Evolutionary conservation across 2,329 filamentous ascomycete species (phyloP), one percentile per base, ranked within the genome.

Genomic region (Tolypocladium endophyticum): DNA sequence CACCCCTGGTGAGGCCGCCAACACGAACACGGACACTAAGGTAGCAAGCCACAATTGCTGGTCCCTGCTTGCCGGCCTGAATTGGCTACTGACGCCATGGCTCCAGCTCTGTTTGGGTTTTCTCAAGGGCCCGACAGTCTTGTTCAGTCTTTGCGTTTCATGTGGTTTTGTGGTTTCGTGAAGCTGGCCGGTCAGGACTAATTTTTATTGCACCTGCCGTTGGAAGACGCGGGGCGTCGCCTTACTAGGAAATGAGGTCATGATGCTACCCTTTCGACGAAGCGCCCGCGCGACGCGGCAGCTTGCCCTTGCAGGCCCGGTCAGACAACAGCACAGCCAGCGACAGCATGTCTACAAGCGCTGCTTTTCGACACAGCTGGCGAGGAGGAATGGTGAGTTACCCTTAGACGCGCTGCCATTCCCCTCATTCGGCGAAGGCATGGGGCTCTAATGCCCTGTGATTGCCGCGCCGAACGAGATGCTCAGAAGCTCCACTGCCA

Each of bases 291-390:
- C 50, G 14, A 54, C 50, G 50, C 50, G 50, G n/a, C 50, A 36
- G 20, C 7, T 54, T 36, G 50, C 30, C 20, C 50, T 14, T 23
- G 30, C 50, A 16, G 20, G 20, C 50, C 3, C 11, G 20, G 11
- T 36, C 30, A 54, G 30, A 54, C 50, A 35, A n/a, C 18, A 12
- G 30, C 50, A 14, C 50, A 14, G 50, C 50, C 30, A 14, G 50
- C 50, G 30, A 54, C 20, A 20, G 50, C 50, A 36, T 16, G n/a
- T 16, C n/a, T n/a, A 12, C 14, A 9, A 33, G 5, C 30, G 50
- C 50, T 35, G 20, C 50, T 61, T 61, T 47, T 62, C 59, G 14
- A 59, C 59, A 16, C 47, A 36, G 41, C 52, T 43, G 8, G 39
- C 59, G 12, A 47, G 43, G 33, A 47, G 33, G 25, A 59, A 55